These are phyloP conservation scores for Oryza officinalis DNA, from an alignment of 176 grass and related monocot species.

Conservation along the genomic window DNA sequence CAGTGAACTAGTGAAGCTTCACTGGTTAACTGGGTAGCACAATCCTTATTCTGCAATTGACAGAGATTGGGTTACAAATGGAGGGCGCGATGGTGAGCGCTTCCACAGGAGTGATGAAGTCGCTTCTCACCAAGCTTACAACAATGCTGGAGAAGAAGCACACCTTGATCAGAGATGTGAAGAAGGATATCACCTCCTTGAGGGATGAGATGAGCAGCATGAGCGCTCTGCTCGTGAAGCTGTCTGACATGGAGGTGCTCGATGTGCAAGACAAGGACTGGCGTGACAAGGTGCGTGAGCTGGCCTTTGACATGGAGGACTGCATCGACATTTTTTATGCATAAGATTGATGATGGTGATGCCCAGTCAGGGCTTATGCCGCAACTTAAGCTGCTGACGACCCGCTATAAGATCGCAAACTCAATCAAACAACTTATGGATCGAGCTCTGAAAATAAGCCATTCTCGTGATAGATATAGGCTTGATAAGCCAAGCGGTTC, in stretches of 20 bases:
- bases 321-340: background rate
- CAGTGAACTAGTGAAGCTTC: too few species aligned
- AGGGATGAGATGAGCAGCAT: conserved; percentile 38
- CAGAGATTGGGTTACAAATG: too few species aligned
- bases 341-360: fast-evolving
- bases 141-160: too few species aligned
- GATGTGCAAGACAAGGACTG: background rate
- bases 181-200: background rate
- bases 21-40: too few species aligned
- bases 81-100: too few species aligned
- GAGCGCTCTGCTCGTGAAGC: background rate
- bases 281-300: conserved; percentile 27
- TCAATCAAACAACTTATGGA: background rate
- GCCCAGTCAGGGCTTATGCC: background rate
- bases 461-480: background rate
- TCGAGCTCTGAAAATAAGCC: background rate
- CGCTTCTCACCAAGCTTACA: too few species aligned
- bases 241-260: conserved; percentile 5
- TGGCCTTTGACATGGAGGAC: conserved; percentile 36
- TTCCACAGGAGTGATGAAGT: too few species aligned
- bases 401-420: background rate
- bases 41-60: too few species aligned
- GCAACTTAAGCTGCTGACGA: background rate
- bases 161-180: background rate
- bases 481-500: background rate